These are phyloP conservation scores for Scutellaria galericulata DNA, from an alignment of 257 asterid genomes.

Conservation along the genomic window DNA sequence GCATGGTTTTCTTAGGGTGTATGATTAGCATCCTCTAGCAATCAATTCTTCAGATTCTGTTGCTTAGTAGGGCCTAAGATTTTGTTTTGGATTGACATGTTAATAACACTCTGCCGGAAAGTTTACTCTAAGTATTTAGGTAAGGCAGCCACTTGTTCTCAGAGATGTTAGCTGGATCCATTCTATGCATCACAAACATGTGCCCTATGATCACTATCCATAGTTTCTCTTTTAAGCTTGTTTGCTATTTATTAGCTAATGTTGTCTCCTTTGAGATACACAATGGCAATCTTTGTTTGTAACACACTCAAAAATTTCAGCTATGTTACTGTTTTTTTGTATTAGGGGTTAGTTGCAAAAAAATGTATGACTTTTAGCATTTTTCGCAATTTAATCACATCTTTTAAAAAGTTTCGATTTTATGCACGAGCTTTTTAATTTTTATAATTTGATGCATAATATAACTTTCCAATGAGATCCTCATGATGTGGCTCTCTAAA, in stretches of 20 bases:
- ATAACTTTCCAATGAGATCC: no score
- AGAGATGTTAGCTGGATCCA: slow-evolving; percentile 13
- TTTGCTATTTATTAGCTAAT: slow-evolving; percentile 14
- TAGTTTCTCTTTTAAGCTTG: slow-evolving; percentile 12
- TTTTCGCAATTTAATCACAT: no score
- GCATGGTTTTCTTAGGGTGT: slow-evolving; percentile 8
- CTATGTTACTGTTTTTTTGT: neutral
- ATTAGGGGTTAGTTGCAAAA: no score
- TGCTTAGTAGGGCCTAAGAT: neutral
- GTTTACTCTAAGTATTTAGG: slow-evolving; percentile 6
- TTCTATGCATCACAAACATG: neutral
- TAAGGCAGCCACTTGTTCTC: slow-evolving; percentile 12
- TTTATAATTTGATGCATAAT: no score
- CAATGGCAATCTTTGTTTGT: neutral
- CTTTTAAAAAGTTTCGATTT: no score
- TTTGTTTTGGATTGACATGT: neutral
- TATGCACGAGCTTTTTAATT: no score
- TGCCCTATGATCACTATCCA: neutral
- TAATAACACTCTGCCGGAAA: neutral
- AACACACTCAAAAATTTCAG: neutral
- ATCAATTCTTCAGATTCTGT: slow-evolving; percentile 22
- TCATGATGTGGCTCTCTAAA: no score
- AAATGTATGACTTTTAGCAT: no score
- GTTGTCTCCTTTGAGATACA: neutral
- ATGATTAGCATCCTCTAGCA: neutral